phyloP scores from a whole-genome alignment of 2,329 filamentous ascomycete genomes.

The Dothiorella sarmentorum region DNA sequence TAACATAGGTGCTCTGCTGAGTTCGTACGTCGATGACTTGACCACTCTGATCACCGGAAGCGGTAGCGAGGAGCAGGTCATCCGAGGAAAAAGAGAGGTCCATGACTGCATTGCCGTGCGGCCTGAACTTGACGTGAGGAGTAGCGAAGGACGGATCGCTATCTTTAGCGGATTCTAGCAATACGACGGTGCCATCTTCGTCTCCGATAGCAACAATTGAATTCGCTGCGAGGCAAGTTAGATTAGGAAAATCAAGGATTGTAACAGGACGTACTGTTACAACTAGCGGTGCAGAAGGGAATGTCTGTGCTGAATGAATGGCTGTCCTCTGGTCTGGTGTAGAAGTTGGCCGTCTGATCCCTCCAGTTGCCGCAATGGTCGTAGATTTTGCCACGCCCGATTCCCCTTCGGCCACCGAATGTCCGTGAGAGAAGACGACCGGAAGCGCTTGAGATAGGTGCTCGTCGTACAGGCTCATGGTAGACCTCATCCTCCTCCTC shows the following conservation, averaged over 20 bases:
- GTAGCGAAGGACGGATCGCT: slow-evolving; percentile 53
- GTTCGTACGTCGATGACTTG: slow-evolving; percentile 65
- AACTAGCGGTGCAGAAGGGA: slow-evolving; percentile 64
- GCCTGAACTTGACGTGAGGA: slow-evolving; percentile 57
- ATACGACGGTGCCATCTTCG: slow-evolving; percentile 63
- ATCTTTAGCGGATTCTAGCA: slow-evolving; percentile 56
- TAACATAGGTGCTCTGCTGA: slow-evolving; percentile 54
- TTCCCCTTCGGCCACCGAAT: slow-evolving; percentile 43
- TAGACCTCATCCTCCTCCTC: slow-evolving; percentile 26
- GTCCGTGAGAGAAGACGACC: slow-evolving; percentile 44
- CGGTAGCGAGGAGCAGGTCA: slow-evolving; percentile 63
- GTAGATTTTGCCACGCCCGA: slow-evolving; percentile 37
- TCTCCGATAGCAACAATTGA: slow-evolving; percentile 67
- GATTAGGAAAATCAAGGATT: slow-evolving; percentile 6
- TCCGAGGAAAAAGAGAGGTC: slow-evolving; percentile 67
- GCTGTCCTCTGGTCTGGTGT: slow-evolving; percentile 54
- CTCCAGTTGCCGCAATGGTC: slow-evolving; percentile 54
- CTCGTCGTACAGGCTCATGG: slow-evolving; percentile 36
- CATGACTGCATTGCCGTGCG: slow-evolving; percentile 70
- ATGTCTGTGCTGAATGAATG: slow-evolving; percentile 51
- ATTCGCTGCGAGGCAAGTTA: slow-evolving; percentile 48
- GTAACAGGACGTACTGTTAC: slow-evolving; percentile 56
- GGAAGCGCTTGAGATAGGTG: slow-evolving; percentile 33
- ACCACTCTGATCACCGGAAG: slow-evolving; percentile 70
- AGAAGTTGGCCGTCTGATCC: slow-evolving; percentile 58